Percentiles rank a stretch among this genome's conserved stretches.
Evolutionary conservation across 352 stramenopile species (phyloP).

Genomic region (Plasmopara viticola): DNA sequence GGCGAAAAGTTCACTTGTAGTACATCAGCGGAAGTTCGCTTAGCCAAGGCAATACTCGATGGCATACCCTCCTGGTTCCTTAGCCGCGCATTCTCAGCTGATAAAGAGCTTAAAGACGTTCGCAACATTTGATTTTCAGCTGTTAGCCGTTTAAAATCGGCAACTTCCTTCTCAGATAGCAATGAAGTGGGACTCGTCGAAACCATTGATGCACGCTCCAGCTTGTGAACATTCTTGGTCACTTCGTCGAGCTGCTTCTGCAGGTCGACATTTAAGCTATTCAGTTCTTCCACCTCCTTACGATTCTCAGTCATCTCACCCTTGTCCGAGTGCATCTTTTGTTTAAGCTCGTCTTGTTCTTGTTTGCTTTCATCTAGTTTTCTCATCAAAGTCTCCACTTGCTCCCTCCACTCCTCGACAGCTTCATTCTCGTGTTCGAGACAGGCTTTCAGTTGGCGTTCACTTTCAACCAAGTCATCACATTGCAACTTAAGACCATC

Average conservation of each 20-base stretch:
- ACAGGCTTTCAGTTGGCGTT: constrained; percentile 30
- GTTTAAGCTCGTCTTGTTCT: constrained; percentile 30
- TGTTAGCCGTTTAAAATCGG: constrained; percentile 28
- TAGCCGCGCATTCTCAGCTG: constrained; percentile 50
- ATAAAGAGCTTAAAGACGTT: constrained; percentile 40
- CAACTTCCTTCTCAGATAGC: constrained; percentile 20
- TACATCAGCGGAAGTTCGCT: constrained; percentile 59
- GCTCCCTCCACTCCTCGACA: constrained; percentile 34
- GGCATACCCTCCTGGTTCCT: constrained; percentile 41
- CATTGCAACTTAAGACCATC: constrained; percentile 38
- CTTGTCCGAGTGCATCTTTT: constrained; percentile 40
- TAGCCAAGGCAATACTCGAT: constrained; percentile 30
- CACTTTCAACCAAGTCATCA: constrained; percentile 45
- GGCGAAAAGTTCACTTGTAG: constrained; percentile 58
- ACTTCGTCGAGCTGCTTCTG: constrained; percentile 46
- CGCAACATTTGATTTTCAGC: constrained; percentile 59
- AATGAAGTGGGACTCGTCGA: constrained; percentile 32
- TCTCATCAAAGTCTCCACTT: constrained; percentile 38
- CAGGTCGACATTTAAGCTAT: constrained; percentile 42
- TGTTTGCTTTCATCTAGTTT: constrained; percentile 34
- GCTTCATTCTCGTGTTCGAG: constrained; percentile 42
- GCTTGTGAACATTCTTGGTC: constrained; percentile 32
- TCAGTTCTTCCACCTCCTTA: constrained; percentile 47
- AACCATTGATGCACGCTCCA: constrained; percentile 35
- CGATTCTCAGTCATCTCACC: constrained; percentile 48